Base-by-base conservation (phyloP, 305 asterid species). In the Fraxinus baroniana region DNA sequence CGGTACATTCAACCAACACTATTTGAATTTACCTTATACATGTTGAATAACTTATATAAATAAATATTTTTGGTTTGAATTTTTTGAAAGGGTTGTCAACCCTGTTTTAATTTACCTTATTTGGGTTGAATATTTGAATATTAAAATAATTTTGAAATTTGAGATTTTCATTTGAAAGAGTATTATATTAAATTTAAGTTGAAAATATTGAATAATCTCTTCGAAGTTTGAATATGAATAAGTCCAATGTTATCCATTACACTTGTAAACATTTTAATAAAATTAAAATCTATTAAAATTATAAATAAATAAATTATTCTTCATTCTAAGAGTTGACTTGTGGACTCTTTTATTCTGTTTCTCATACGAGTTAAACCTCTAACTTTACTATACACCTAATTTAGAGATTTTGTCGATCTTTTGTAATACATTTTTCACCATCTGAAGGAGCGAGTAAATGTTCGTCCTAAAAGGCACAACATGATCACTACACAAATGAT, bases 381-480 rank as follows among this genome's bases (percentile, higher is more conserved):
- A 87, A 77, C 66, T 76, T 49, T 72, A 85, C 57, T 86, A 81
- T 26, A 94, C 97, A 24, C 98, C 97, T 1, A 88, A 84, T 84
- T 95, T 98, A 0, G 98, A 87, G 80, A 90, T 86, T 82, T 88
- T 90, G 0, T 96, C 91, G 80, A 91, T 87, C 84, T 90, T 90
- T 79, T 93, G 94, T 82, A 95, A 70, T 60, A 94, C 98, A 49
- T 93, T 52, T 44, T 12, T 44, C 3, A 12, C 17, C 0, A 44
- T 44, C 5, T 12, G 12, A 44, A 44, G n/a, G n/a, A 12, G 5
- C 5, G 17, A 41, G 52, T 9, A 12, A 44, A 44, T 12, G 0
- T 44, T 44, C 1, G n/a, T 44, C 5, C 55, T 44, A 15, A 12
- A 36, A 12, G 55, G 55, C 55, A 44, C 55, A 12, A 12, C 55